Base-by-base conservation (phyloP, 2,329 filamentous ascomycete species). In the Didymellaceae sp. region DNA sequence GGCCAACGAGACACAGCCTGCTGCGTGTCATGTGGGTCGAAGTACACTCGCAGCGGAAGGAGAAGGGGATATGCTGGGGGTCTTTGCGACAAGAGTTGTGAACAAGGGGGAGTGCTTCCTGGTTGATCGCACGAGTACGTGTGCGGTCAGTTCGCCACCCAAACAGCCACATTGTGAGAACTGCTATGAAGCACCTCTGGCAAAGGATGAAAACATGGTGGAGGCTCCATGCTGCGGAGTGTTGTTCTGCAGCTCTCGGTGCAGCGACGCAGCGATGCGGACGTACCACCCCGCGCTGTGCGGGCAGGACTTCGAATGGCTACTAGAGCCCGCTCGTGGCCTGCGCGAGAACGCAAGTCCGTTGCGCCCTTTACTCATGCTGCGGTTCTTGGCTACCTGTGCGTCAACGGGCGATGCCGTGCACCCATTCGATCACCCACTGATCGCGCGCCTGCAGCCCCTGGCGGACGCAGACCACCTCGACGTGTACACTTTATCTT, bases 371-470 rank as follows among this genome's bases (percentile, higher is more conserved):
- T 57, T 70, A 0, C 57, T 72, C 8, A 43, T 71, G 37, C 55
- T 65, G 28, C 61, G 66, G 21, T 54, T 70, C 35, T 52, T 72
- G 4, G 63, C 68, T 0, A 38, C 65, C 25, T 63, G 59, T 30
- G 45, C 69, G 1, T 52, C 64, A 32, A 56, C 65, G 20, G 52
- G 57, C 25, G 17, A 28, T 4, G 28, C 53, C 13, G 2, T 2
- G 2, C 43, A 51, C 3, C 61, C 64, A 17, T 34, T 72, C 3
- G 55, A 65, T 13, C 66, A 62, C 14, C 56, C 63, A 13, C 38
- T 69, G 24, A 55, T 70, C 11, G 57, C 61, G 7, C 58, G 67
- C 10, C 59, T 72, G 8, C 64, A 67, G 11, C 62, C 69, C 1
- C 60, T 67, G 1, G 63, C 66, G 14, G 56, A 58, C 25, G 52